Base-by-base conservation (phyloP, 2,329 filamentous ascomycete genomes). In the Arthrobotrys pseudoclavata region DNA sequence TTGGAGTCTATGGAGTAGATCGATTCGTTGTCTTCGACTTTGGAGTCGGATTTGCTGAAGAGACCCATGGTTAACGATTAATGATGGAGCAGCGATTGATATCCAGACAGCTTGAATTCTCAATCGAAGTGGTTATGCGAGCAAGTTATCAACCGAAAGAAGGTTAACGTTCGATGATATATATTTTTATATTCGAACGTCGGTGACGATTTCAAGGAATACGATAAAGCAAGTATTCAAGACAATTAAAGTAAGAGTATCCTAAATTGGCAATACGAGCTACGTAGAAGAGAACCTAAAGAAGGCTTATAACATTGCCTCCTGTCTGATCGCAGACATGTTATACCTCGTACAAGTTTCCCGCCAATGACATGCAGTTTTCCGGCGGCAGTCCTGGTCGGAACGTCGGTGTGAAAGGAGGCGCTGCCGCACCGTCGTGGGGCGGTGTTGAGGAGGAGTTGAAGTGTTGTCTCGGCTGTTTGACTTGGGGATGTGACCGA, bases 61-160 rank as follows among this genome's bases (percentile, higher is more conserved):
- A 76, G 29, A 5, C 66, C 66, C 72, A 76, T 76, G n/a, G 20
- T 67, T 48, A 15, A 64, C n/a, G n/a, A n/a, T n/a, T 53, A 20
- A 13, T 52, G 10, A 48, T n/a, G 13, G 26, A n/a, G 37, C 15
- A 3, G 37, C 6, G 4, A n/a, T 42, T 42, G 37, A n/a, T n/a
- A 3, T n/a, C 37, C 13, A n/a, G 37, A n/a, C 13, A 9, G 31
- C 12, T 40, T n/a, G n/a, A n/a, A n/a, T n/a, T n/a, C n/a, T n/a
- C n/a, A n/a, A n/a, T n/a, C n/a, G n/a, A n/a, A 15, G 13, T 42
- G 37, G 4, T 42, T 42, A 42, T 34, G 31, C 12, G 31, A 10
- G 31, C 4, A 34, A n/a, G n/a, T n/a, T n/a, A n/a, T n/a, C n/a
- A n/a, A n/a, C n/a, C n/a, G n/a, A n/a, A n/a, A n/a, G 29, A 29